Conservation (phyloP, 495 filamentous ascomycete genomes). For the Aspergillus taichungensis region DNA sequence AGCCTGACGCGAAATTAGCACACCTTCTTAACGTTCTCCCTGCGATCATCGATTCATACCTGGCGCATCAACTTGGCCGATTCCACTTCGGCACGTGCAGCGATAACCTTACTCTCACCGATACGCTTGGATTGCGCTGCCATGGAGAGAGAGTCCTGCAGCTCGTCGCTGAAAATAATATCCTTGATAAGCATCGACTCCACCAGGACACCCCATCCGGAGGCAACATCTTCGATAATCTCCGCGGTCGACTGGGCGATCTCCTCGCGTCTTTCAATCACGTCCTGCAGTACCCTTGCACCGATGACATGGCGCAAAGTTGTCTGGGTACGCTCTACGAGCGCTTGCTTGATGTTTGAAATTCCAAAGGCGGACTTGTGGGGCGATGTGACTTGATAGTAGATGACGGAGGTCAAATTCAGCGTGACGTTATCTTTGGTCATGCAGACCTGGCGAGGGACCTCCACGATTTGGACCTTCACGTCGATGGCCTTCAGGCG, state of each 20-base stretch:
- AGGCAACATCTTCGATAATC: constrained; percentile 94
- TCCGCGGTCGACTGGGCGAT: constrained; percentile 89
- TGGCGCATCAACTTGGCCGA: constrained; percentile 95
- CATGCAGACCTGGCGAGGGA: constrained; percentile 96
- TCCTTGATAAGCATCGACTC: constrained; percentile 99
- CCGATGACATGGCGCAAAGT: constrained; percentile 96
- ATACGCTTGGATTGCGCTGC: constrained; percentile 99
- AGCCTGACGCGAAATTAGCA: constrained; percentile 32
- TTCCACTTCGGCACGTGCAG: constrained; percentile 94
- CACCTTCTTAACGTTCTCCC: background rate
- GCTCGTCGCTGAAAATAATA: constrained; percentile 91
- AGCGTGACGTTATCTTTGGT: constrained; percentile 98
- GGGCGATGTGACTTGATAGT: constrained; percentile 93
- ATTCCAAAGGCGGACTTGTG: constrained; percentile 99
- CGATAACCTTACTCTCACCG: constrained; percentile 96
- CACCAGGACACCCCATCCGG: constrained; percentile 90
- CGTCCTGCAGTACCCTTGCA: constrained; percentile 92
- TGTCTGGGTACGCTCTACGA: constrained; percentile 96
- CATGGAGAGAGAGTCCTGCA: constrained; percentile 98
- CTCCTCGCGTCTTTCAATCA: constrained; percentile 98
- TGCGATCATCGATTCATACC: constrained; percentile 11
- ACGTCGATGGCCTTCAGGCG: constrained; percentile 87
- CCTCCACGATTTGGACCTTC: constrained; percentile 98
- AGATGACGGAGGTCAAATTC: constrained; percentile 92
- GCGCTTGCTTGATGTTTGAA: constrained; percentile 83